phyloP scores from a whole-genome alignment of 345 rosid genomes.

The Moricandia arvensis region DNA sequence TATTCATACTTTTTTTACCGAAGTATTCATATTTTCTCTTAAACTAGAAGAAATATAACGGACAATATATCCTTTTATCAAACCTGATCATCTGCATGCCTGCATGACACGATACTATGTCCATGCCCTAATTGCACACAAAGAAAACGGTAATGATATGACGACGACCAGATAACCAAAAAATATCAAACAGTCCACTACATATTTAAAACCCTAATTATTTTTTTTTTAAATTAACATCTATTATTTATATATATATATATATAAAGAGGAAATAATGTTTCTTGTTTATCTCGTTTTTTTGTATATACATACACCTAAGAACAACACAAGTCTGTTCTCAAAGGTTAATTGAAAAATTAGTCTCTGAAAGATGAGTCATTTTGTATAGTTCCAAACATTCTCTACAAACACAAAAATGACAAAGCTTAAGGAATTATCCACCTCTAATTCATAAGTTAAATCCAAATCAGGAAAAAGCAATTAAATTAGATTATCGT shows the following conservation, averaged over 20 bases:
- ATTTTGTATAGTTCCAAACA: constrained; percentile 44
- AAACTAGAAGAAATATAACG: too few species aligned
- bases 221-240: too few species aligned
- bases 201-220: too few species aligned
- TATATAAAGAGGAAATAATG: background rate
- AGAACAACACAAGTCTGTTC: background rate
- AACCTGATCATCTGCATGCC: too few species aligned
- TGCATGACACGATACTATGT: too few species aligned
- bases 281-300: background rate
- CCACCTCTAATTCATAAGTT: constrained; percentile 6
- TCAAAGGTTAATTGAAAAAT: constrained; percentile 24
- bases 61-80: too few species aligned
- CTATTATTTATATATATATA: background rate
- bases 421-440: constrained; percentile 40
- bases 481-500: background rate
- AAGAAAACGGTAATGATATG: background rate
- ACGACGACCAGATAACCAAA: background rate
- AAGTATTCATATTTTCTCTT: too few species aligned
- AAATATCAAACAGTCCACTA: background rate
- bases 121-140: too few species aligned
- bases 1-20: too few species aligned
- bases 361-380: constrained; percentile 30
- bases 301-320: constrained; percentile 31
- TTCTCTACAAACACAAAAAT: constrained; percentile 49
- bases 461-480: constrained; percentile 7